These are phyloP conservation scores for Fusarium brevicatenulatum DNA, from an alignment of 2,329 filamentous ascomycete genomes.

Conservation along the genomic window DNA sequence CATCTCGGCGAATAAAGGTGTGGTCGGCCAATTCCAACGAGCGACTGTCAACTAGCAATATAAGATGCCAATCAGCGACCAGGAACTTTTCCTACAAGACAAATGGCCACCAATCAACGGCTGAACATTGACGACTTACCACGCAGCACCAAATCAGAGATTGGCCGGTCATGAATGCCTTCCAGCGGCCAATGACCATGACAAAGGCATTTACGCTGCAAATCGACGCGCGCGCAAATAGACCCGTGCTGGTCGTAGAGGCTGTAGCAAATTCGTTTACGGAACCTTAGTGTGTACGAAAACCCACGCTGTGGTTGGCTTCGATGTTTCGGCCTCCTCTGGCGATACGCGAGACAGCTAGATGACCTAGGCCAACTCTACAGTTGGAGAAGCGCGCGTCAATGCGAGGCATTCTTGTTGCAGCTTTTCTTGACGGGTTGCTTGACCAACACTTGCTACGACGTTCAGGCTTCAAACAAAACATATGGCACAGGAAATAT, in stretches of 20 bases:
- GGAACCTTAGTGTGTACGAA: constrained; percentile 9
- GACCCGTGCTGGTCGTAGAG: neutral
- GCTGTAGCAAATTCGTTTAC: neutral
- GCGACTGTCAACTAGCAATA: constrained; percentile 5
- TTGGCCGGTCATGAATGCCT: neutral
- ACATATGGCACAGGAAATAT: neutral
- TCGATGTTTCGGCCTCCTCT: constrained; percentile 1
- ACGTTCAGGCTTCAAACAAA: neutral
- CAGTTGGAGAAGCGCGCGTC: constrained; percentile 34
- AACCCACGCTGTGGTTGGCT: neutral
- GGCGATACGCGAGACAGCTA: constrained; percentile 14
- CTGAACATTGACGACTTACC: constrained; percentile 4
- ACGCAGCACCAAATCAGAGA: neutral
- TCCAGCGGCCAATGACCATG: neutral
- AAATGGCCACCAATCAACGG: constrained; percentile 20
- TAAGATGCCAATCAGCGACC: constrained; percentile 11
- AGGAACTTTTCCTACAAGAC: neutral
- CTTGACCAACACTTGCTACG: neutral
- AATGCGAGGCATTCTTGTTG: constrained; percentile 34
- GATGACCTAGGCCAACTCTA: neutral
- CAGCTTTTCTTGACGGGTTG: constrained; percentile 5
- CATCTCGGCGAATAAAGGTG: constrained; percentile 1
- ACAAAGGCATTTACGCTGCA: neutral
- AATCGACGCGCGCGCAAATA: constrained; percentile 28
- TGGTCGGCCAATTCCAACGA: constrained; percentile 7